Conservation (phyloP, 108 stramenopile genomes). For the Cyclotella baltica region DNA sequence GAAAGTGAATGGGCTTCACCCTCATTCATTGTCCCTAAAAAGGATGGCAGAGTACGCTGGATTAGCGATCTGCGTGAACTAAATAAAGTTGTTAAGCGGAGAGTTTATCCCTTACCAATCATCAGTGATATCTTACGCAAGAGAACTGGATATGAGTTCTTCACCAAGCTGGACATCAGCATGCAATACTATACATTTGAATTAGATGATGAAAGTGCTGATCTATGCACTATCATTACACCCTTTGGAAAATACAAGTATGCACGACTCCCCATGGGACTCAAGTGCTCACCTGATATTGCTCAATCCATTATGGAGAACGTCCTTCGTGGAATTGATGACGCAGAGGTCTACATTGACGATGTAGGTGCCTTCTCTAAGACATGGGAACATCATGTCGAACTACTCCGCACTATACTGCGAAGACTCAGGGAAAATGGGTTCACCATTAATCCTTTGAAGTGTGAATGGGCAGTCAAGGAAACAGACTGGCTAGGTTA, state of each 20-base stretch:
- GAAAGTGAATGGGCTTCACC: conserved; percentile 18
- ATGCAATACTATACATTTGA: conserved; percentile 6
- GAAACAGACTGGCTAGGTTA: conserved; percentile 71
- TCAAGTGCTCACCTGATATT: conserved; percentile 30
- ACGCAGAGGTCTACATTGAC: conserved; percentile 50
- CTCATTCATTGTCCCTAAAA: too few relatives aligned
- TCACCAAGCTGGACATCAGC: conserved; percentile 8
- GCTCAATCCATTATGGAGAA: conserved; percentile 51
- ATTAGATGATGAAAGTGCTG: conserved; percentile 1
- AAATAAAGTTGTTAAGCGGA: background rate
- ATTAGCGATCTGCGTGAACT: background rate
- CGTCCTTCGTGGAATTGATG: conserved; percentile 27
- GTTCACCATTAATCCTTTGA: conserved; percentile 58
- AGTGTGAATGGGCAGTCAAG: conserved; percentile 63
- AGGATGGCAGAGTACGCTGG: background rate
- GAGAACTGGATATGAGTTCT: background rate
- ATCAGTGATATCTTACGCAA: background rate
- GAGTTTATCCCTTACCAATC: background rate
- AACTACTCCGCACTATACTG: conserved; percentile 17
- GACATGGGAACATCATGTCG: conserved; percentile 25
- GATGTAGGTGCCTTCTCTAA: conserved; percentile 32
- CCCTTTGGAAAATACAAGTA: conserved; percentile 46
- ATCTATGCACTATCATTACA: conserved; percentile 25
- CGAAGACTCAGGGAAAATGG: conserved; percentile 34
- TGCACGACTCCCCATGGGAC: conserved; percentile 13